Evolutionary conservation across 768 basidiomycete species (phyloP).

Genomic region (Tricholoma furcatifolium): DNA sequence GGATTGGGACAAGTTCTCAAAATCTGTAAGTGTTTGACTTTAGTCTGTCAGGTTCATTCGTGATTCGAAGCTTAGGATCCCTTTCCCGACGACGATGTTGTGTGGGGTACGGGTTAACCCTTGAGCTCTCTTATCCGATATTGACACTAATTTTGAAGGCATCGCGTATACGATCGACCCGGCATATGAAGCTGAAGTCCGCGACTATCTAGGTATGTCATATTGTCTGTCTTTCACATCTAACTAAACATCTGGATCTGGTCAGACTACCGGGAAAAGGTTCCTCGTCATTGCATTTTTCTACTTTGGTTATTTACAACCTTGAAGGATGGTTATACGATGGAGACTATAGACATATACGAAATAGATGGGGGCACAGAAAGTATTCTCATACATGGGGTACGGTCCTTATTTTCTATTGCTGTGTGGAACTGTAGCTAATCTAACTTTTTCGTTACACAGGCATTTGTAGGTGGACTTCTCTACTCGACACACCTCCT

Average conservation of each 20-base stretch:
- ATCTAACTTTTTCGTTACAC: conserved; percentile 9
- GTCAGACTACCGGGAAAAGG: conserved; percentile 85
- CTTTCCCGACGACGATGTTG: conserved; percentile 71
- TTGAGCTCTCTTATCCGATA: not conserved
- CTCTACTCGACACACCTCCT: not conserved
- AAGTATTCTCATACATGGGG: conserved; percentile 54
- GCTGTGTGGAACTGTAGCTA: not conserved
- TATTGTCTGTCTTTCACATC: not conserved
- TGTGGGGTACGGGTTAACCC: conserved; percentile 65
- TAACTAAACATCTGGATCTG: not conserved
- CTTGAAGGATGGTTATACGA: conserved; percentile 85
- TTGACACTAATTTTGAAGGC: conserved; percentile 38
- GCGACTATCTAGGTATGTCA: conserved; percentile 74
- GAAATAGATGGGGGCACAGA: conserved; percentile 53
- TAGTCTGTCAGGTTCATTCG: not conserved
- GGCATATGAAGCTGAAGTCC: conserved; percentile 67
- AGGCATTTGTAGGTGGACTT: conserved; percentile 50
- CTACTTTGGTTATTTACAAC: not conserved
- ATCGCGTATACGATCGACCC: conserved; percentile 89
- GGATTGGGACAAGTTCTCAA: conserved; percentile 81
- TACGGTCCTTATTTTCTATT: conserved; percentile 24
- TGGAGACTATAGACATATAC: conserved; percentile 76
- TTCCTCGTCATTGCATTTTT: conserved; percentile 17
- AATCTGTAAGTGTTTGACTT: conserved; percentile 42
- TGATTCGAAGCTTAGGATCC: conserved; percentile 44